Evolutionary conservation across 2,329 filamentous ascomycete genomes (phyloP), one percentile per base, ranked within the genome.

Genomic region (Clathrospora elynae): DNA sequence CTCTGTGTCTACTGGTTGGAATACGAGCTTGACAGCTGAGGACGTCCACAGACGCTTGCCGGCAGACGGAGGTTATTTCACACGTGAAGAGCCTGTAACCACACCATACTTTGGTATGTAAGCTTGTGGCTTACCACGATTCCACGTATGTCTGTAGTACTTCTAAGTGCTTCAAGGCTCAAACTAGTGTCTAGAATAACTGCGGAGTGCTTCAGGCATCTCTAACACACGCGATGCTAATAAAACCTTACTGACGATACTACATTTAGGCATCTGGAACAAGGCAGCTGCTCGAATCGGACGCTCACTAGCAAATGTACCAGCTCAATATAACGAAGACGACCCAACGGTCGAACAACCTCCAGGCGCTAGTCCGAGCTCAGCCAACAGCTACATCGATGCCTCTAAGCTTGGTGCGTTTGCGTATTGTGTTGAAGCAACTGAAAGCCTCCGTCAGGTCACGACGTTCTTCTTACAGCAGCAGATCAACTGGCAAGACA

Each of bases 391-490:
- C 9, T 54, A 59, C n/a, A 67, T 67, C n/a, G 64, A 66, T 41
- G 53, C 61, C 8, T 67, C 64, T 1, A 67, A 66, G 24, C 51
- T 67, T 4, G 64, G 64, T 7, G 64, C 64, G 6, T 67, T 67
- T 26, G 64, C 64, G 5, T 67, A 67, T 28, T 66, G 62, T 18
- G 57, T 67, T 11, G 63, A 67, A 38, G 63, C 63, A 14, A 65
- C 63, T 4, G 64, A 67, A 32, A 65, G 61, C 4, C 43, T 67
- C 2, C 66, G 64, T 31, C 63, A 66, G 26, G 63, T 67, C 5
- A 67, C 64, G 0, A 66, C 63, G 6, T 67, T 67, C 35, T 67
- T 67, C 29, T 45, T 67, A 1, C 63, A 66, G 35, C 64, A 67
- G 33, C 48, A 52, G 4, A 66, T 67, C 28, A 67, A 66, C 12